Base-by-base conservation (phyloP, 2,329 filamentous ascomycete genomes). In the Colletotrichum siamense region DNA sequence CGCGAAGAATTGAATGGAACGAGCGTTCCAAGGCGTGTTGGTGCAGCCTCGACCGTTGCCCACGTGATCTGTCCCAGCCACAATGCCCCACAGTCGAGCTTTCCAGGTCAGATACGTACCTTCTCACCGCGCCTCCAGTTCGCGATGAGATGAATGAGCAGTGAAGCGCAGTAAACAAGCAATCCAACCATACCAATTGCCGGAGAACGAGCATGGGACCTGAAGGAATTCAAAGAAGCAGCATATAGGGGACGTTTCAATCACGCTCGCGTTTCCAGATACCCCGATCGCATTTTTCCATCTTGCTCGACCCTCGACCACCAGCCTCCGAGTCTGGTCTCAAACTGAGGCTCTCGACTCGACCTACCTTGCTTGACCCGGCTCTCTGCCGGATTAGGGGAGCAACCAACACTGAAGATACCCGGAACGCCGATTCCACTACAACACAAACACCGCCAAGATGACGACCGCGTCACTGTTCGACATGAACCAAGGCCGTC, bases 401-500 rank as follows among this genome's bases (percentile, higher is more conserved):
- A 39, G 12, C 65, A 26, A 24, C 28, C 26, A 69, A 57, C 26
- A 30, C n/a, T 44, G 9, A 24, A 39, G 39, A 62, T 44, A 65
- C 22, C 65, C 65, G 59, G 32, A 34, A 49, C 59, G 28, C 26
- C 34, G 34, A 36, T 61, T 62, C 67, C 55, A 69, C 52, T 15
- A n/a, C 22, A 63, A 24, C 28, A 30, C 30, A 67, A 49, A 55
- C 59, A 34, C 24, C 15, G 52, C 34, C 52, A 61, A 22, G 49
- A 78, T 78, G 77, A 64, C 77, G 22, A 71, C 77, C 26, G 69
- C 77, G 18, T 69, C 76, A 32, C 57, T 76, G 44, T 78, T 78
- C 66, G 76, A 78, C 67, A 69, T 78, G 59, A 49, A 26, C 30
- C 77, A 78, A 57, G 77, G 72, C 15, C 77, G 77, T 22, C 77